phyloP scores from a whole-genome alignment of 202 grass and related monocot species.

The Carex arenaria region DNA sequence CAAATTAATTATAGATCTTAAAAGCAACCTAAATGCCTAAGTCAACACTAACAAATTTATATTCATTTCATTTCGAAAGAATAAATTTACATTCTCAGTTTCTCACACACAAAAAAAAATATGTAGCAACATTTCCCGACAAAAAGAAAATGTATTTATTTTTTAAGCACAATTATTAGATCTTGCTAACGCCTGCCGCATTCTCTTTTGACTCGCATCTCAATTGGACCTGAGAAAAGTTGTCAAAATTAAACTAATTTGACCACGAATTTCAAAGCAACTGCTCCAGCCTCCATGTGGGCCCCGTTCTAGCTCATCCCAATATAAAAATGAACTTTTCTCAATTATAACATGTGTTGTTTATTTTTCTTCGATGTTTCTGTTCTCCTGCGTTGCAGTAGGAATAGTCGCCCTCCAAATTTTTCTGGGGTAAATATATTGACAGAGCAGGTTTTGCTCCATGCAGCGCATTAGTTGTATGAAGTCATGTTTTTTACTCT shows the following conservation, averaged over 20 bases:
- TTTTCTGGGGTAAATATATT: background rate
- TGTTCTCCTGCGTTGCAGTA: background rate
- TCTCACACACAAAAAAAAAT: background rate
- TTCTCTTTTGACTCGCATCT: background rate
- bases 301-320: background rate
- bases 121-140: background rate
- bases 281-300: background rate
- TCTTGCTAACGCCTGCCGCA: background rate
- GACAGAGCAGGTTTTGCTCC: no score
- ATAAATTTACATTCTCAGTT: no score
- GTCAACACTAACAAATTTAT: no score
- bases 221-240: background rate
- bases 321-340: background rate
- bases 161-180: background rate
- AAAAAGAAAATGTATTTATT: background rate
- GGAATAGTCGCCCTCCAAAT: background rate
- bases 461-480: no score
- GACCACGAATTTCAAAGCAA: background rate
- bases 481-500: no score
- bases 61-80: no score
- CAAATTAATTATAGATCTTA: no score
- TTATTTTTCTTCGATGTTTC: background rate
- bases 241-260: background rate
- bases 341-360: background rate
- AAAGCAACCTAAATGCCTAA: no score